A percentile compares a stretch with the other conserved stretches of the same genome.
These are phyloP conservation scores for Talaromyces atroroseus DNA, from an alignment of 2,329 filamentous ascomycete species.

Conservation along the genomic window DNA sequence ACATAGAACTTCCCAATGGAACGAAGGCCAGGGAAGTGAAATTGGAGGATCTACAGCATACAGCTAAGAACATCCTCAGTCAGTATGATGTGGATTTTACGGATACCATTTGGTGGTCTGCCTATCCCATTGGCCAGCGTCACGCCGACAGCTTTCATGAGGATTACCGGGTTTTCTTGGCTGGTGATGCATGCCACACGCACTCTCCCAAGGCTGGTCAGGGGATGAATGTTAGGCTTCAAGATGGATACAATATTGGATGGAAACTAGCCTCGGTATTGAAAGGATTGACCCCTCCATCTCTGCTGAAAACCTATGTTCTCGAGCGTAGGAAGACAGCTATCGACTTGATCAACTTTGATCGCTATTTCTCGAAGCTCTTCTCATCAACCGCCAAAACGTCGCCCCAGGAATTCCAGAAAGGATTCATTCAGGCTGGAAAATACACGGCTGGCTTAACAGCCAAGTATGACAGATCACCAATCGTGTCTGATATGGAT, in stretches of 20 bases:
- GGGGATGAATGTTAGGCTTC: conserved; percentile 33
- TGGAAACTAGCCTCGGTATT: conserved; percentile 30
- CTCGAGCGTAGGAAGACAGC: conserved; percentile 28
- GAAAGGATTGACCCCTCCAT: conserved; percentile 21
- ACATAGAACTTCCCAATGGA: conserved; percentile 56
- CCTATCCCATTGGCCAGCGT: conserved; percentile 63
- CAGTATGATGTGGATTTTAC: conserved; percentile 63
- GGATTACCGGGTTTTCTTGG: conserved; percentile 59
- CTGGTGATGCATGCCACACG: conserved; percentile 53
- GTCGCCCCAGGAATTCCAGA: conserved; percentile 55
- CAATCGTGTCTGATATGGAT: background rate
- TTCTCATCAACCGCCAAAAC: conserved; percentile 48
- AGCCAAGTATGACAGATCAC: conserved; percentile 47
- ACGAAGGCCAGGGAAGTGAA: conserved; percentile 49
- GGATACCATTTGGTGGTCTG: conserved; percentile 63
- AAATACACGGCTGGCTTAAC: conserved; percentile 57
- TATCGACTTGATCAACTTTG: conserved; percentile 28
- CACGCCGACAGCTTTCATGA: conserved; percentile 55
- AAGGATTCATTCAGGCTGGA: conserved; percentile 53
- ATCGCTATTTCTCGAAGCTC: conserved; percentile 47
- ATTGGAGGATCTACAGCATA: conserved; percentile 56
- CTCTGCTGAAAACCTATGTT: conserved; percentile 26
- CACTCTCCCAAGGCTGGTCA: conserved; percentile 30
- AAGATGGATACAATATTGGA: conserved; percentile 32
- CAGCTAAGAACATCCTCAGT: conserved; percentile 58